Percentiles rank a stretch among this genome's conserved stretches.
Conservation (phyloP, 2,329 filamentous ascomycete genomes). For the Plectosphaerella sp. region DNA sequence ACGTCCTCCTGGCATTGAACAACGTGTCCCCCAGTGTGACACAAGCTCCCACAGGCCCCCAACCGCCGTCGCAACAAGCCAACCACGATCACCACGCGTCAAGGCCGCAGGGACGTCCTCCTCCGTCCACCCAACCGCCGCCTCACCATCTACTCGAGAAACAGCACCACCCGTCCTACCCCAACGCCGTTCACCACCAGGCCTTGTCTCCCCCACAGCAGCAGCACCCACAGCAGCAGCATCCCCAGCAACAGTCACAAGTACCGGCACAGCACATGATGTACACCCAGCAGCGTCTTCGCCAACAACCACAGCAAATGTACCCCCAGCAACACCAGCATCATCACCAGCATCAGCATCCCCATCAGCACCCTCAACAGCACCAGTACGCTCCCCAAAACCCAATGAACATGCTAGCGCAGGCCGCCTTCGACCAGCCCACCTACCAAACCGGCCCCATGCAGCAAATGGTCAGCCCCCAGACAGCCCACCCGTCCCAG, state of each 20-base stretch:
- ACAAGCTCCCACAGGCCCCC: conserved; percentile 5
- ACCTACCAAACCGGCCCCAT: not conserved
- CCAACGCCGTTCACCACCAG: not conserved
- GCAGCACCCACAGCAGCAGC: conserved; percentile 5
- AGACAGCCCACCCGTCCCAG: not conserved
- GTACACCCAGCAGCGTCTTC: conserved; percentile 3
- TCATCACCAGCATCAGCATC: conserved; percentile 10
- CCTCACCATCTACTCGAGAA: conserved; percentile 1
- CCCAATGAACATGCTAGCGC: conserved; percentile 35
- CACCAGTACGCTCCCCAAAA: conserved; percentile 20
- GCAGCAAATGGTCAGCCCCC: not conserved
- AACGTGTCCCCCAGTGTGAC: conserved; percentile 1
- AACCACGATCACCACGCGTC: conserved; percentile 15
- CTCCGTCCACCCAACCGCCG: conserved; percentile 2
- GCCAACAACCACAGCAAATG: not conserved
- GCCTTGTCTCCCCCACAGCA: conserved; percentile 4
- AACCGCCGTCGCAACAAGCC: conserved; percentile 6
- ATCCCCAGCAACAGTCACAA: conserved; percentile 5
- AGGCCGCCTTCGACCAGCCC: conserved; percentile 27
- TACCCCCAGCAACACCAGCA: conserved; percentile 7
- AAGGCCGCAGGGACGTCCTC: conserved; percentile 2
- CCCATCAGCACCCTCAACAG: conserved; percentile 7
- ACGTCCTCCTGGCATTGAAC: conserved; percentile 15
- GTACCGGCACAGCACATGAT: conserved; percentile 3
- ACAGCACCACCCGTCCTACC: not conserved